These are phyloP conservation scores for Gynochthodes officinalis DNA, from an alignment of 257 asterid species.

Conservation along the genomic window DNA sequence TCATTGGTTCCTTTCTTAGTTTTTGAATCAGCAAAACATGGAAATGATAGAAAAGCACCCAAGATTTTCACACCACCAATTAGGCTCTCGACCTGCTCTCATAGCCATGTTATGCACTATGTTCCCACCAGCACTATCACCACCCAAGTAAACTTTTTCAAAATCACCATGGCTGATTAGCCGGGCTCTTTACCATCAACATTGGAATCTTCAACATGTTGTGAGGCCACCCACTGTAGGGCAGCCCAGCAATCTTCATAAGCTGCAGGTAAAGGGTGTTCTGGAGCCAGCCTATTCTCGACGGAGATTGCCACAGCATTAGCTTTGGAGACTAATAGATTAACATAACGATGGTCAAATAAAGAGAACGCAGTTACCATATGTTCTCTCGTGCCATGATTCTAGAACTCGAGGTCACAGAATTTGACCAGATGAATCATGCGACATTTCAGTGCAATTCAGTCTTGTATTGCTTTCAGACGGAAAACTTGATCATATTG, in stretches of 20 bases:
- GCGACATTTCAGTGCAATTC: too few relatives aligned
- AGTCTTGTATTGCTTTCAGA: too few relatives aligned
- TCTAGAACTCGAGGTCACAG: too few relatives aligned
- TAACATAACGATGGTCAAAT: slow-evolving; percentile 19
- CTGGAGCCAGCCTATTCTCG: slow-evolving; percentile 49
- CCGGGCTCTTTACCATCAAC: slow-evolving; percentile 27
- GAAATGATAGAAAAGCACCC: slow-evolving; percentile 34
- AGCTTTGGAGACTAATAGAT: slow-evolving; percentile 8
- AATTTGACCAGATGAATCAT: too few relatives aligned
- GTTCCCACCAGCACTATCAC: slow-evolving; percentile 37
- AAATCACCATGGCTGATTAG: slow-evolving; percentile 39
- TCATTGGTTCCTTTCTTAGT: background rate
- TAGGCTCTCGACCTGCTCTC: slow-evolving; percentile 11
- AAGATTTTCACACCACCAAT: slow-evolving; percentile 23
- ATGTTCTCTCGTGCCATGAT: too few relatives aligned
- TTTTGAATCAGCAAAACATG: slow-evolving; percentile 17
- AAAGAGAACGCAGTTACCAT: slow-evolving; percentile 29
- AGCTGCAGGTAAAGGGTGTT: slow-evolving; percentile 38
- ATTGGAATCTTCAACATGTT: background rate
- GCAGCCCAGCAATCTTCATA: slow-evolving; percentile 47
- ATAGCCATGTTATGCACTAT: slow-evolving; percentile 22
- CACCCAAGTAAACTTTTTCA: slow-evolving; percentile 27
- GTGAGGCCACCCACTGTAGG: slow-evolving; percentile 33
- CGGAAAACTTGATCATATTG: too few relatives aligned
- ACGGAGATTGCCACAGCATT: slow-evolving; percentile 25